Evolutionary conservation across 495 filamentous ascomycete genomes (phyloP), one percentile per base, ranked within the genome.

Genomic region (Talaromyces trachyspermus): DNA sequence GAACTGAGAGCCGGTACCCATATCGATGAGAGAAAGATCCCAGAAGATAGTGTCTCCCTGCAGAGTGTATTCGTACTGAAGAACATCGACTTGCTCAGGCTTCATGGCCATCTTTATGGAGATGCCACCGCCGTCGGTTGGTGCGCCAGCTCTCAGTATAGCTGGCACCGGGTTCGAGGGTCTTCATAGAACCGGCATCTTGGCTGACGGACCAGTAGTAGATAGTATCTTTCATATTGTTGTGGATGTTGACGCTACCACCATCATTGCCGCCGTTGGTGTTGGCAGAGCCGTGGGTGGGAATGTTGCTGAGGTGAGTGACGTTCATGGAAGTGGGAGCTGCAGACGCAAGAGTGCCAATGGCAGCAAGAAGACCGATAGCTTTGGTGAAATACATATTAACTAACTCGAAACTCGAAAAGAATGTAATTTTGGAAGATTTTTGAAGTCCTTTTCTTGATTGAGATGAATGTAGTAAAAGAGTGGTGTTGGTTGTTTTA

Each of bases 61-160:
- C 54, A 61, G 27, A 54, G 69, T 72, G 62, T 72, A 72, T 54
- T 72, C 69, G 55, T 65, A 72, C 51, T 72, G 69, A 12, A 72
- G 63, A 14, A 72, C 68, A 33, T 66, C 63, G 43, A 54, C 53
- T 48, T 63, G 51, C 50, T 43, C 50, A 26, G 54, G 38, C 24
- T 49, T 48, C 51, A 61, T 66, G 39, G 69, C 65, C 50, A 72
- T 55, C 65, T 72, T 72, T 61, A 72, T 66, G 27, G 68, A 71
- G 54, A 72, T 61, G 44, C 69, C 69, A 36, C 69, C 69, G 45
- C 69, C 69, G 50, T 70, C 56, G 55, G 59, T 71, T 71, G 54
- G 46, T 56, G 48, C 51, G 54, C 62, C 62, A 72, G 33, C 40
- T 40, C 41, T 70, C 62, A 27, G 41, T 48, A 58, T 64, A 65